Percentiles rank a stretch among this genome's conserved stretches.
These are phyloP conservation scores for Pichia ethanolica DNA, from an alignment of 805 yeast species.

Conservation along the genomic window DNA sequence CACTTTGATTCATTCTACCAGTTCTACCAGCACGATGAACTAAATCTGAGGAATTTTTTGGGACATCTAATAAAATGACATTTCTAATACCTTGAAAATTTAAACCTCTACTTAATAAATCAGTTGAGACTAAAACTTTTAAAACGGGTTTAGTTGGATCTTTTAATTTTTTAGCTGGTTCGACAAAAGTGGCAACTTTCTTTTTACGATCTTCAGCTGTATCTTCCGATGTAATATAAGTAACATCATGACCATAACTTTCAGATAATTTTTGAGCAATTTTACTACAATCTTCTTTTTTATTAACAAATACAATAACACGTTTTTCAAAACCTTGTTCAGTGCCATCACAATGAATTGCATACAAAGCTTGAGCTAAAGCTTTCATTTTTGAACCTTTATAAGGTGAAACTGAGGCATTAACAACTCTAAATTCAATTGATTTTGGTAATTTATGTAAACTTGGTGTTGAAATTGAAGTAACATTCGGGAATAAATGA, in stretches of 20 bases:
- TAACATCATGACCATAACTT: constrained; percentile 49
- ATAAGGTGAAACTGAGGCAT: constrained; percentile 72
- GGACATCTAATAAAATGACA: constrained; percentile 78
- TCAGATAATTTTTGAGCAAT: constrained; percentile 47
- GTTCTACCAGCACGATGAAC: constrained; percentile 93
- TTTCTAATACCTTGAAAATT: constrained; percentile 79
- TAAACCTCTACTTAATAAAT: constrained; percentile 81
- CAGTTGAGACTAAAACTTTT: constrained; percentile 80
- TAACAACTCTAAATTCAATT: constrained; percentile 65
- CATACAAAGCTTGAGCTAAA: constrained; percentile 79
- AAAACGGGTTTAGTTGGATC: constrained; percentile 30
- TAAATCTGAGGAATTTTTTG: constrained; percentile 75
- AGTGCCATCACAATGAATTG: constrained; percentile 76
- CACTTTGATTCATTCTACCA: constrained; percentile 84
- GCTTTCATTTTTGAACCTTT: constrained; percentile 80
- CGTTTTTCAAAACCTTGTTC: constrained; percentile 73
- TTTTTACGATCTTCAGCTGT: constrained; percentile 49
- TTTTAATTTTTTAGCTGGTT: constrained; percentile 44
- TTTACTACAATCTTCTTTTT: constrained; percentile 52
- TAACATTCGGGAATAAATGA: constrained; percentile 55
- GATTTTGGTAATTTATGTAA: constrained; percentile 78
- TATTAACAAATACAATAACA: constrained; percentile 78
- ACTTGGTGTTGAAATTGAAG: constrained; percentile 67
- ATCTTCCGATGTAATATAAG: constrained; percentile 63
- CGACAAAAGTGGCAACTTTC: constrained; percentile 55